phyloP scores from a whole-genome alignment of 1,284 basidiomycete species.

The Tremellales sp. region DNA sequence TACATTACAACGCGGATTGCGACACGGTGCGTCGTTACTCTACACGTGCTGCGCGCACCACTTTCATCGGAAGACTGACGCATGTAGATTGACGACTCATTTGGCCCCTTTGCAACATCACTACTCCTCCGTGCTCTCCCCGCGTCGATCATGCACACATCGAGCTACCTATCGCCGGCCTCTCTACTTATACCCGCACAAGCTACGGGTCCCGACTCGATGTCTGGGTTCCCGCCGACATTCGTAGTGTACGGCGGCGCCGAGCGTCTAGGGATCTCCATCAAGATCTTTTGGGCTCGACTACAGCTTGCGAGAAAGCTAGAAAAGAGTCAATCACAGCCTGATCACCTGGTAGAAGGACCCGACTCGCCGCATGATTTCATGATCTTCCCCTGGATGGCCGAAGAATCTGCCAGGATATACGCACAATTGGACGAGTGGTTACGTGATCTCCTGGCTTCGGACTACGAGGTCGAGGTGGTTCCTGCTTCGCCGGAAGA shows the following conservation, averaged over 20 bases:
- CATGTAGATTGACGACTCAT: slow-evolving; percentile 35
- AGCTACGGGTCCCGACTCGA: slow-evolving; percentile 13
- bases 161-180: slow-evolving; percentile 37
- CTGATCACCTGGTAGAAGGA: slow-evolving; percentile 22
- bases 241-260: slow-evolving; percentile 41
- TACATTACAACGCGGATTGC: slow-evolving; percentile 25
- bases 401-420: slow-evolving; percentile 28
- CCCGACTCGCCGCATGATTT: slow-evolving; percentile 43
- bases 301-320: slow-evolving; percentile 18
- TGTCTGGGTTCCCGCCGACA: slow-evolving; percentile 35
- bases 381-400: slow-evolving; percentile 42
- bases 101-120: slow-evolving; percentile 41
- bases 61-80: neutral
- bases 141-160: slow-evolving; percentile 24
- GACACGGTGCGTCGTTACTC: slow-evolving; percentile 27
- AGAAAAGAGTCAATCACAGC: neutral
- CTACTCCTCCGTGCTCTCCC: slow-evolving; percentile 38
- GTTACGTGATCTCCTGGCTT: slow-evolving; percentile 28
- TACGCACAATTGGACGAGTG: slow-evolving; percentile 39
- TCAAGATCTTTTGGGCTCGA: slow-evolving; percentile 28
- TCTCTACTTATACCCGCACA: slow-evolving; percentile 23
- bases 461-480: slow-evolving; percentile 12
- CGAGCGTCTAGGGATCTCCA: slow-evolving; percentile 36
- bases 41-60: neutral
- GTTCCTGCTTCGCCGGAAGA: slow-evolving; percentile 4